Percentiles rank a stretch among this genome's conserved stretches.
These are phyloP conservation scores for Aspergillus avenaceus DNA, from an alignment of 495 filamentous ascomycete genomes.

Conservation along the genomic window DNA sequence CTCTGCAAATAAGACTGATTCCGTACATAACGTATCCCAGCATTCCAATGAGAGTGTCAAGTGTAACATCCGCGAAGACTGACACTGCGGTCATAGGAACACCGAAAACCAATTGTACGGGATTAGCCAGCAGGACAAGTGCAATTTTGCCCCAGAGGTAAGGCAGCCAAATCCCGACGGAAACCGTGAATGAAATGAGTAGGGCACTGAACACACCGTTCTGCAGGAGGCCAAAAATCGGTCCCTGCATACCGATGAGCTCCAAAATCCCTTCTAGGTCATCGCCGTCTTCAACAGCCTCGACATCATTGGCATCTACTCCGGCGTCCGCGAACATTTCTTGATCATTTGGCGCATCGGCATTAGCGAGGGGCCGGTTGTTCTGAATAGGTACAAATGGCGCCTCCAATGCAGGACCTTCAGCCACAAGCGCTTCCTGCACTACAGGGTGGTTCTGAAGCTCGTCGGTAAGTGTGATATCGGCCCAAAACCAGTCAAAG, in stretches of 20 bases:
- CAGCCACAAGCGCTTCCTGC: constrained; percentile 56
- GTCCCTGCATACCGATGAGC: constrained; percentile 93
- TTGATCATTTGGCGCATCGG: constrained; percentile 19
- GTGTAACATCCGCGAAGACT: constrained; percentile 63
- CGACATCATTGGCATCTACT: constrained; percentile 54
- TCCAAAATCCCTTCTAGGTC: constrained; percentile 98
- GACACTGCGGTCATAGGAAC: constrained; percentile 68
- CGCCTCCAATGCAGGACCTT: constrained; percentile 56
- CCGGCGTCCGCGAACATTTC: constrained; percentile 40
- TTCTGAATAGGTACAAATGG: constrained; percentile 57
- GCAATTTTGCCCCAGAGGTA: constrained; percentile 86
- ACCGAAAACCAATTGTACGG: constrained; percentile 61
- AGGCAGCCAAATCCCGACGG: constrained; percentile 79
- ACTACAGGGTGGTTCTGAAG: constrained; percentile 27
- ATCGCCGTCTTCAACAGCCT: constrained; percentile 77
- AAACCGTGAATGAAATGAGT: constrained; percentile 81
- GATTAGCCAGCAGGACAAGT: constrained; percentile 74
- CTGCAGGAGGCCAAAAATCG: constrained; percentile 82
- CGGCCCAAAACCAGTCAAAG: constrained; percentile 63
- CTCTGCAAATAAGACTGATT: constrained; percentile 39
- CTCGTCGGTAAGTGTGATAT: constrained; percentile 36
- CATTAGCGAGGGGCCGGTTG: constrained; percentile 20
- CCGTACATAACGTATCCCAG: constrained; percentile 55
- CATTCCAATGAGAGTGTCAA: constrained; percentile 56
- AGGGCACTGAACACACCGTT: constrained; percentile 92